These are phyloP conservation scores for Petasospora fabianii DNA, from an alignment of 1,139 yeast genomes.

Conservation along the genomic window DNA sequence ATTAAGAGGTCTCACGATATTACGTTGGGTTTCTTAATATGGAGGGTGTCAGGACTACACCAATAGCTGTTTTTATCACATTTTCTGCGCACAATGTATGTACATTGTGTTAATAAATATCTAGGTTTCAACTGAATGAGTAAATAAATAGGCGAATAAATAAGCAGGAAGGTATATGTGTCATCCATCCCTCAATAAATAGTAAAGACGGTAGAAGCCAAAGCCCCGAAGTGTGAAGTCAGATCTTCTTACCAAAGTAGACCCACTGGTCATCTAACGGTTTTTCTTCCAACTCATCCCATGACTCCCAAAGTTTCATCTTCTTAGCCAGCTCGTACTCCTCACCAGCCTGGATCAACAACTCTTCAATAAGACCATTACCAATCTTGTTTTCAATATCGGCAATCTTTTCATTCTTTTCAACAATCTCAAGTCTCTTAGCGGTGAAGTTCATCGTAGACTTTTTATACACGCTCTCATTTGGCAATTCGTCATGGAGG, in stretches of 20 bases:
- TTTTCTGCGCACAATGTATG: too few species aligned
- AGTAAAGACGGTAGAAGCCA: not conserved
- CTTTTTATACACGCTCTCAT: slow-evolving; percentile 69
- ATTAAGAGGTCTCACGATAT: too few species aligned
- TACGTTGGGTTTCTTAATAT: too few species aligned
- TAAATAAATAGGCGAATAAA: not conserved
- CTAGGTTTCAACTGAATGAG: too few species aligned
- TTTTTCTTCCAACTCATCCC: slow-evolving; percentile 66
- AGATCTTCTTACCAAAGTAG: slow-evolving; percentile 59
- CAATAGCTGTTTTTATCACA: too few species aligned
- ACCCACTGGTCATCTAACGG: slow-evolving; percentile 76
- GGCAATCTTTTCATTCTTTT: slow-evolving; percentile 57
- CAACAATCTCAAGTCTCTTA: slow-evolving; percentile 66
- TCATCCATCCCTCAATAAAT: not conserved
- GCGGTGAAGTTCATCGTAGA: slow-evolving; percentile 71
- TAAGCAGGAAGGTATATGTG: not conserved
- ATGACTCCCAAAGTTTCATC: slow-evolving; percentile 61
- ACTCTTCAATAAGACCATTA: slow-evolving; percentile 80
- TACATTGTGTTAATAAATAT: too few species aligned
- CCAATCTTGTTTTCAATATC: slow-evolving; percentile 75
- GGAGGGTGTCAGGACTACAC: too few species aligned
- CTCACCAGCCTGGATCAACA: slow-evolving; percentile 78
- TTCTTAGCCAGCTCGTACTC: slow-evolving; percentile 68
- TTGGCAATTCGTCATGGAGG: slow-evolving; percentile 60
- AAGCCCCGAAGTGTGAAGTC: slow-evolving; percentile 14